Conservation (phyloP, 1,284 basidiomycete genomes). For the Ustilago sp. region DNA sequence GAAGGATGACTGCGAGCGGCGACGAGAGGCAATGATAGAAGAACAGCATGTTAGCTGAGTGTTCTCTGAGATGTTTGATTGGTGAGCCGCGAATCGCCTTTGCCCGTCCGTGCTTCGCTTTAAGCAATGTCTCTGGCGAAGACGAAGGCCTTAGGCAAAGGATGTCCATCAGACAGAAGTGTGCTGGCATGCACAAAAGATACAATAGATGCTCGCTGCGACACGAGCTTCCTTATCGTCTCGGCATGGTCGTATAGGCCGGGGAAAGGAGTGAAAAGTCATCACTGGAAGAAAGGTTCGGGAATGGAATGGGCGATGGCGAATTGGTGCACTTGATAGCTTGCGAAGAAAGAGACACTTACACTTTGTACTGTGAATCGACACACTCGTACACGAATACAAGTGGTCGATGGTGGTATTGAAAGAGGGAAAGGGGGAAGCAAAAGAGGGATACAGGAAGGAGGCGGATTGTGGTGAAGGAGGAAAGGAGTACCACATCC, state of each 20-base stretch:
- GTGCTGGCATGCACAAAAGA: constrained; percentile 69
- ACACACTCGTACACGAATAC: constrained; percentile 33
- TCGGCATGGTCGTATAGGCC: constrained; percentile 70
- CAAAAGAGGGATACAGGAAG: not conserved
- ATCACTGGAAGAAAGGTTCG: constrained; percentile 38
- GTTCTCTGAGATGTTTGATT: not conserved
- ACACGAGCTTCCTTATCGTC: constrained; percentile 68
- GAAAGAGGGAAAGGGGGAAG: not conserved
- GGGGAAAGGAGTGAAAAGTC: constrained; percentile 68
- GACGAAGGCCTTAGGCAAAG: constrained; percentile 20
- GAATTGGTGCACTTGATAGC: not conserved
- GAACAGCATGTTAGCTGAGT: constrained; percentile 11
- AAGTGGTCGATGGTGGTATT: constrained; percentile 35
- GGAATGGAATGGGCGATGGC: constrained; percentile 4
- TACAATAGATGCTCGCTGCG: constrained; percentile 59
- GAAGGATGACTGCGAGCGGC: constrained; percentile 18
- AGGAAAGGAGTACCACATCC: not conserved
- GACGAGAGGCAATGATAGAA: constrained; percentile 1
- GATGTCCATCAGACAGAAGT: constrained; percentile 63
- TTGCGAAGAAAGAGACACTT: constrained; percentile 19
- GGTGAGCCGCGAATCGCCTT: not conserved
- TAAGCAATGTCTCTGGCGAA: not conserved
- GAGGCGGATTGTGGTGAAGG: not conserved
- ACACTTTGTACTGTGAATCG: constrained; percentile 35
- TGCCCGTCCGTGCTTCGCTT: not conserved